A percentile compares a stretch with the other conserved stretches of the same genome.
These are phyloP conservation scores for Carex pumila DNA, from an alignment of 176 grass and related monocot species.

Conservation along the genomic window DNA sequence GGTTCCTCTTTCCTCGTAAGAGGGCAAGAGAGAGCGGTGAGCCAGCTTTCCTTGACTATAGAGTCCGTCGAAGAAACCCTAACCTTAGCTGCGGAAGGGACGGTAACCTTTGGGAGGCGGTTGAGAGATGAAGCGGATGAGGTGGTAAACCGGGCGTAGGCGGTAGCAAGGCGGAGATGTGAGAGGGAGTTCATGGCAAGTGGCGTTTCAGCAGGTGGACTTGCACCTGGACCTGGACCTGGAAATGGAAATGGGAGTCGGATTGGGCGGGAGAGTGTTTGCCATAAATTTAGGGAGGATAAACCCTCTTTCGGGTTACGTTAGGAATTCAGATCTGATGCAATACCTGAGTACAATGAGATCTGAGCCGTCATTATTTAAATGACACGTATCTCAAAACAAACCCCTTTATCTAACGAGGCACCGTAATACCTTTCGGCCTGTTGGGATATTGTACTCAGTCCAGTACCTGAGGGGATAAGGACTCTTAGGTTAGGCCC, in stretches of 20 bases:
- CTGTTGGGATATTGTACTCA: too few relatives aligned
- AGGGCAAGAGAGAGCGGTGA: conserved; percentile 66
- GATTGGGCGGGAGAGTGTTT: background rate
- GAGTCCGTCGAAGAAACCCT: conserved; percentile 25
- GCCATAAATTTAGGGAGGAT: background rate
- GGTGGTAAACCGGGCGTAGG: background rate
- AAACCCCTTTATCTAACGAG: too few relatives aligned
- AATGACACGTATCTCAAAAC: too few relatives aligned
- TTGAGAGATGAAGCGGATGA: background rate
- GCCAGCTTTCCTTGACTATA: conserved; percentile 49
- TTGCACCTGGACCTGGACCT: background rate
- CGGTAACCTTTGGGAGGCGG: background rate
- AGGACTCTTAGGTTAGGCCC: too few relatives aligned
- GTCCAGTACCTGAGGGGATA: too few relatives aligned
- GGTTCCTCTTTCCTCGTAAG: conserved; percentile 12
- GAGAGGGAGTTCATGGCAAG: conserved; percentile 1
- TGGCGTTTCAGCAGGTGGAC: background rate
- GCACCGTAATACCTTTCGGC: too few relatives aligned
- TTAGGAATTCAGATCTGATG: background rate
- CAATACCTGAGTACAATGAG: too few relatives aligned
- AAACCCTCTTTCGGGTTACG: background rate
- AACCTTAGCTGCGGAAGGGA: conserved; percentile 26
- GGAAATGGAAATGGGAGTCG: background rate
- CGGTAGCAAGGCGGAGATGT: background rate
- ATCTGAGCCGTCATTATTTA: background rate